These are phyloP conservation scores for Neodidymelliopsis sp. DNA, from an alignment of 2,329 filamentous ascomycete species.

Conservation along the genomic window DNA sequence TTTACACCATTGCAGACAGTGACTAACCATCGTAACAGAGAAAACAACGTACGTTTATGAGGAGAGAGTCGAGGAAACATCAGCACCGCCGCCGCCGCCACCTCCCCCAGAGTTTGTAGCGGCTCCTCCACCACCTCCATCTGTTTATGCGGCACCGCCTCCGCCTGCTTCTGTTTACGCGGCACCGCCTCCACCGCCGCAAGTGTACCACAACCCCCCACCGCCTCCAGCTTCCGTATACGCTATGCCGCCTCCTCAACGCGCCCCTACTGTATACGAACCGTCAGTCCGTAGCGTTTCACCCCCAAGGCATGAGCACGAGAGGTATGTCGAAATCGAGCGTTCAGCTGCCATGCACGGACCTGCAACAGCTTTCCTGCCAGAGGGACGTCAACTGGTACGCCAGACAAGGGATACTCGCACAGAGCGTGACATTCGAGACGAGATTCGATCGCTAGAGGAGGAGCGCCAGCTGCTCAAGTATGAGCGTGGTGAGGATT, in stretches of 20 bases:
- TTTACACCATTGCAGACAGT: background rate
- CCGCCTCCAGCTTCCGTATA: slow-evolving; percentile 31
- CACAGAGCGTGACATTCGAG: slow-evolving; percentile 70
- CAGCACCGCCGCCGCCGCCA: slow-evolving; percentile 33
- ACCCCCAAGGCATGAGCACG: slow-evolving; percentile 43
- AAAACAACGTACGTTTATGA: slow-evolving; percentile 49
- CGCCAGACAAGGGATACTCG: slow-evolving; percentile 27
- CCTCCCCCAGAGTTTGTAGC: slow-evolving; percentile 29
- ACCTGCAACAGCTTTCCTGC: slow-evolving; percentile 58
- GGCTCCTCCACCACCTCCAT: slow-evolving; percentile 24
- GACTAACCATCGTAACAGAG: slow-evolving; percentile 27
- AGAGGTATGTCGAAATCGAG: slow-evolving; percentile 52
- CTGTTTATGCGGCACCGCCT: slow-evolving; percentile 22
- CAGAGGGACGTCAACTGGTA: slow-evolving; percentile 45
- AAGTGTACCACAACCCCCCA: slow-evolving; percentile 19
- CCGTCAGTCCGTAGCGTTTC: slow-evolving; percentile 45
- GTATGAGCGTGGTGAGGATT: slow-evolving; percentile 64
- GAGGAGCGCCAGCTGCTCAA: slow-evolving; percentile 67
- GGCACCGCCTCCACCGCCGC: slow-evolving; percentile 15
- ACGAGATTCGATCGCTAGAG: slow-evolving; percentile 76
- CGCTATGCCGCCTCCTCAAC: slow-evolving; percentile 30
- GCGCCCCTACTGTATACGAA: slow-evolving; percentile 37
- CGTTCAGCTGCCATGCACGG: slow-evolving; percentile 57
- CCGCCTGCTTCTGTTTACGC: slow-evolving; percentile 23
- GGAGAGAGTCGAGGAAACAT: slow-evolving; percentile 29